phyloP scores from a whole-genome alignment of 148 eudicot genomes.

The Camellia japonica region DNA sequence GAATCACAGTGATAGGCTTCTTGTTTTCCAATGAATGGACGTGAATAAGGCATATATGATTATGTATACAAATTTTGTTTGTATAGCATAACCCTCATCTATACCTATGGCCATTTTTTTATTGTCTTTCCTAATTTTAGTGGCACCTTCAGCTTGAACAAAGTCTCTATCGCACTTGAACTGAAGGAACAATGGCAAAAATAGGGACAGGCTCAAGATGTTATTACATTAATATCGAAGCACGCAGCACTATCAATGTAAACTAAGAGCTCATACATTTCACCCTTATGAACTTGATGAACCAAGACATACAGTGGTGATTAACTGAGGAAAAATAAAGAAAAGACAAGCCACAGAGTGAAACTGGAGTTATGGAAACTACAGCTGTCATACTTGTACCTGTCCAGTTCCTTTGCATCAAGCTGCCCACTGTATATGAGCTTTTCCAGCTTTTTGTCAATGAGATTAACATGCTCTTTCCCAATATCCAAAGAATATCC shows the following conservation, averaged over 20 bases:
- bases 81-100: too few relatives aligned
- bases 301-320: not conserved
- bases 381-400: constrained; percentile 37
- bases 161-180: not conserved
- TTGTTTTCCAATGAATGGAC: too few relatives aligned
- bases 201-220: not conserved
- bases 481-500: constrained; percentile 93
- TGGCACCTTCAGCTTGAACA: not conserved
- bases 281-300: not conserved
- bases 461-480: constrained; percentile 91
- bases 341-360: not conserved
- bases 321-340: not conserved
- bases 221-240: not conserved
- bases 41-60: too few relatives aligned
- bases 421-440: constrained; percentile 93
- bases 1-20: too few relatives aligned
- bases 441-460: constrained; percentile 77
- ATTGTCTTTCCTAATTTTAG: not conserved
- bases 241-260: constrained; percentile 11
- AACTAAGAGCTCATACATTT: not conserved
- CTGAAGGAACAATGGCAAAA: not conserved
- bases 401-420: constrained; percentile 88
- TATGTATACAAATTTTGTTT: too few relatives aligned
- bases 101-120: not conserved
- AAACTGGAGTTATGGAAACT: not conserved